Percentiles rank a stretch among this genome's conserved stretches.
Conservation (phyloP, 2,329 filamentous ascomycete genomes). For the Macrophomina phaseolina region DNA sequence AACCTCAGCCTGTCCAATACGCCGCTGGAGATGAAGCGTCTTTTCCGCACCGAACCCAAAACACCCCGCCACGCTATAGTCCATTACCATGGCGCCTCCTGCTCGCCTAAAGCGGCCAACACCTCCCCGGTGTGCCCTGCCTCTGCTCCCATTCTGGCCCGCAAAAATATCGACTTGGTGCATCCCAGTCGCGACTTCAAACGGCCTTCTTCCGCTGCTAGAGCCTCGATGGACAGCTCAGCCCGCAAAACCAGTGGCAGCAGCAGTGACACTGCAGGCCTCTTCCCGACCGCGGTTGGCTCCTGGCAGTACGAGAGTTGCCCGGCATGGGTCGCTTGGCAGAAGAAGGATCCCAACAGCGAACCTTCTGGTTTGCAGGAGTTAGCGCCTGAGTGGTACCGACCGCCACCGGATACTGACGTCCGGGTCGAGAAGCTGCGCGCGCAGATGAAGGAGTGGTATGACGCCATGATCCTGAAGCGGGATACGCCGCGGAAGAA, state of each 20-base stretch:
- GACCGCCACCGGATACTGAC: neutral
- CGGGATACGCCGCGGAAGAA: neutral
- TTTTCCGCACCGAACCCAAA: neutral
- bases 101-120: neutral
- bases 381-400: neutral
- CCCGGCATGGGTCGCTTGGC: neutral
- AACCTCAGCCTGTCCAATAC: neutral
- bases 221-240: neutral
- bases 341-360: neutral
- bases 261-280: no score
- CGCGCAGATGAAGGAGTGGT: constrained; percentile 19
- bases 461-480: constrained; percentile 22
- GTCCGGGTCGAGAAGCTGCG: neutral
- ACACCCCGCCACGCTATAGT: neutral
- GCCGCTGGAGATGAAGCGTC: constrained; percentile 8
- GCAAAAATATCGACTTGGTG: neutral
- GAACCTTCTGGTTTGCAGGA: neutral
- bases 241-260: neutral
- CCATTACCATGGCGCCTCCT: neutral
- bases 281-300: neutral
- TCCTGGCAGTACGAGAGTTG: neutral
- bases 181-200: neutral
- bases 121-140: neutral
- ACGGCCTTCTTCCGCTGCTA: neutral
- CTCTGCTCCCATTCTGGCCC: neutral